Evolutionary conservation across 352 stramenopile genomes (phyloP), one percentile per base, ranked within the genome.

Genomic region (Phytophthora macrochlamydospora): DNA sequence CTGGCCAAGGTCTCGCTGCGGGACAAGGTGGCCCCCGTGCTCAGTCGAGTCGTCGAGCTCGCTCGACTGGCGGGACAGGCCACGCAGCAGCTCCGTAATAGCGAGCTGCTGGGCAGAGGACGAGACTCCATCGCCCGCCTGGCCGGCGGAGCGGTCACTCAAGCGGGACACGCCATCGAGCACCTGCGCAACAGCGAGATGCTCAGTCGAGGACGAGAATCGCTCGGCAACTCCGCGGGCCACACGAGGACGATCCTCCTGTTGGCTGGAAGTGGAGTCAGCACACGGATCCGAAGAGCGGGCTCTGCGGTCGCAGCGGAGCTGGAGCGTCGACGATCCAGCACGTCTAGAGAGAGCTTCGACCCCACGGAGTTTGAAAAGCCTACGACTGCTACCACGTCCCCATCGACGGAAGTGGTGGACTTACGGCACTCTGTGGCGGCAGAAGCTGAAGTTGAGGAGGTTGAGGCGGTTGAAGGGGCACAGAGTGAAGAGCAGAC

Each of bases 301-400:
- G 63, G 79, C 29, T 73, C 78, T 18, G 71, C 58, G 2, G 75
- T 89, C 24, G 65, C 69, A 7, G 65, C 64, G 7, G 76, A 84
- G 8, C 79, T 91, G n/a, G 78, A 84, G 42, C 82, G 84, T n/a
- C 69, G 75, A 32, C 84, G 81, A 13, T 59, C 75, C 13, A 78
- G 71, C 38, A 62, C 58, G 5, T 63, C 53, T 32, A 63, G 52
- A 58, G 58, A 51, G 51, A 52, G 32, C 50, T 70, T 78, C 33
- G 54, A 68, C 33, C 48, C 66, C 38, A 69, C 64, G 29, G 51
- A 73, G 30, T 67, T 75, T 18, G 42, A 57, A 7, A 78, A 78
- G 45, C 42, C 57, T 37, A 44, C 55, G 7, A 28, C 18, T 24
- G 18, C 52, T 30, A 35, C 33, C 38, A 62, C 62, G 58, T 54